These are phyloP conservation scores for Chloris gayana DNA, from an alignment of 176 grass and related monocot genomes.

Conservation along the genomic window DNA sequence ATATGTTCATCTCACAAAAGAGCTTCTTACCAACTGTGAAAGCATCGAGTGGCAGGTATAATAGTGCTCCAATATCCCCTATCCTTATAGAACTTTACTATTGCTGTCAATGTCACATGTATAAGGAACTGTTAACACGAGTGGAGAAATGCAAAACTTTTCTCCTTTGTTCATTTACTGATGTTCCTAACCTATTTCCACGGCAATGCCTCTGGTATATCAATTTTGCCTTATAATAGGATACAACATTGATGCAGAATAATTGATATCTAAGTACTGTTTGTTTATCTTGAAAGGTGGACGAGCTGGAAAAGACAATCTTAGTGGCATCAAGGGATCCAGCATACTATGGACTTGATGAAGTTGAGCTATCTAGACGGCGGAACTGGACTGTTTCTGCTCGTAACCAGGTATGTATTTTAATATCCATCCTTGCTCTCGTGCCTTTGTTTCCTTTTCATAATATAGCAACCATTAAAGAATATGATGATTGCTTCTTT, in stretches of 20 bases:
- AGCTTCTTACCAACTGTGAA: slow-evolving; percentile 81
- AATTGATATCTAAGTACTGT: slow-evolving; percentile 4
- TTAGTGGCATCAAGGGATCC: slow-evolving; percentile 86
- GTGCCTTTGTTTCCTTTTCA: too few relatives aligned
- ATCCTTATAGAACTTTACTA: background rate
- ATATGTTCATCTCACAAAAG: slow-evolving; percentile 80
- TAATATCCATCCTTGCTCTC: background rate
- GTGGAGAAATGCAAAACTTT: background rate
- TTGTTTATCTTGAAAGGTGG: slow-evolving; percentile 63
- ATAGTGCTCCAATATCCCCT: background rate
- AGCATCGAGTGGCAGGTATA: slow-evolving; percentile 92
- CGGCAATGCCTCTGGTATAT: background rate
- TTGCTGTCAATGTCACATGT: background rate
- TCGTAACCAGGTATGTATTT: slow-evolving; percentile 67
- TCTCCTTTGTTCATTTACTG: background rate
- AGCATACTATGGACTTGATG: slow-evolving; percentile 87
- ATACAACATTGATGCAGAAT: slow-evolving; percentile 17
- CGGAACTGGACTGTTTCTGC: slow-evolving; percentile 74
- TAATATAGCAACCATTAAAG: background rate
- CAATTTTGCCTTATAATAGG: background rate
- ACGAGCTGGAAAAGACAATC: slow-evolving; percentile 93
- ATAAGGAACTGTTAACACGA: background rate
- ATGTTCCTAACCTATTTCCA: background rate
- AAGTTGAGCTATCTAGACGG: slow-evolving; percentile 87
- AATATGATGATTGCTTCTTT: background rate